Conservation (phyloP, 441 rosid species). For the Jatropha multifida region DNA sequence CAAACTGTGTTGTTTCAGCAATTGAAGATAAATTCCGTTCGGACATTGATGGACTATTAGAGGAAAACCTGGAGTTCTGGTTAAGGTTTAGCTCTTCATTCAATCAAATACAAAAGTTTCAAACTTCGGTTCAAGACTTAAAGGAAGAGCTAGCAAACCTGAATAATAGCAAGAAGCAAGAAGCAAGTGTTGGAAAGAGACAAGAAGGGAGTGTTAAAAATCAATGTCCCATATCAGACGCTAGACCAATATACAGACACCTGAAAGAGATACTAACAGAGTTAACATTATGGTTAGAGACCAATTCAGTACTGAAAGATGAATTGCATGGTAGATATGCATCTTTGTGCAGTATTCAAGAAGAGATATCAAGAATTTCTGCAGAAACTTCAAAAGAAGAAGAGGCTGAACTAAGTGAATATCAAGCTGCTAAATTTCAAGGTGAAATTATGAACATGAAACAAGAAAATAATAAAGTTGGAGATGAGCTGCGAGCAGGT, state of each 20-base stretch:
- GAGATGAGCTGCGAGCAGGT: constrained; percentile 51
- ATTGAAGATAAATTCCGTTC: constrained; percentile 65
- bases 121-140: constrained; percentile 61
- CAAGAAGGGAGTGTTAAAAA: constrained; percentile 26
- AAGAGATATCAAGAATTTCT: constrained; percentile 54
- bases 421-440: constrained; percentile 79
- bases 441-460: constrained; percentile 93
- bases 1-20: constrained; percentile 27
- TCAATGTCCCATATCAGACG: constrained; percentile 40
- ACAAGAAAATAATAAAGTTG: constrained; percentile 75
- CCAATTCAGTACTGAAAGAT: constrained; percentile 58
- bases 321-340: constrained; percentile 60
- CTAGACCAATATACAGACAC: constrained; percentile 68
- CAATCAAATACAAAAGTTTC: constrained; percentile 74
- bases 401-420: constrained; percentile 45
- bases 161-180: constrained; percentile 8
- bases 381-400: constrained; percentile 23
- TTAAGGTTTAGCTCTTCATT: constrained; percentile 80
- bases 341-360: constrained; percentile 62
- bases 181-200: constrained; percentile 11
- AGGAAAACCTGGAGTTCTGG: constrained; percentile 95
- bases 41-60: constrained; percentile 69
- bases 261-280: constrained; percentile 75
- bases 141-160: constrained; percentile 52
- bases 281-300: constrained; percentile 74